A percentile compares a stretch with the other conserved stretches of the same genome.
Evolutionary conservation across 768 basidiomycete genomes (phyloP).

Genomic region (Phylloporus sp.): DNA sequence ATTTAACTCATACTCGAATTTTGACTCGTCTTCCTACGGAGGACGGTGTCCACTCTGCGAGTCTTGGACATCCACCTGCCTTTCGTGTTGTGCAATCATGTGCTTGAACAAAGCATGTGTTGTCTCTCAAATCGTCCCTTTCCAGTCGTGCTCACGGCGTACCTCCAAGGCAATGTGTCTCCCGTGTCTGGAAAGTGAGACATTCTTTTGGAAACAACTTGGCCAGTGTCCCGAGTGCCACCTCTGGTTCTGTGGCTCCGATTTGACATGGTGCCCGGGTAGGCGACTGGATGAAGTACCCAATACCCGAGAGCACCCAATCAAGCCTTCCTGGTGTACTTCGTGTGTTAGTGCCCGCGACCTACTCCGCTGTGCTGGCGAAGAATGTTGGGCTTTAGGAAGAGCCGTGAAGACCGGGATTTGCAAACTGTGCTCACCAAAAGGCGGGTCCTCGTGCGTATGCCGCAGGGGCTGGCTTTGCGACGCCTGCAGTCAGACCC

Average conservation of each 20-base stretch:
- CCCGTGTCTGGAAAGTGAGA: conserved; percentile 6
- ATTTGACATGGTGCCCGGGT: conserved; percentile 23
- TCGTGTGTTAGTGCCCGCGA: conserved; percentile 3
- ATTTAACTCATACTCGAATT: too few species aligned
- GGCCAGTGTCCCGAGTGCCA: conserved; percentile 20
- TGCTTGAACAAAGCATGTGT: conserved; percentile 17
- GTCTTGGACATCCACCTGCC: conserved; percentile 3
- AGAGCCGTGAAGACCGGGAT: conserved; percentile 7
- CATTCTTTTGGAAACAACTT: conserved; percentile 1
- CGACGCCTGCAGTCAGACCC: conserved; percentile 27
- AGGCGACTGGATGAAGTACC: too few species aligned
- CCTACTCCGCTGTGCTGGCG: conserved; percentile 9
- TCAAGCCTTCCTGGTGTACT: conserved; percentile 10
- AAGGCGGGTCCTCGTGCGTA: conserved; percentile 19
- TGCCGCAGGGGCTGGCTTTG: conserved; percentile 22
- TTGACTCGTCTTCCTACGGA: neutral
- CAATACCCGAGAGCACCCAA: conserved; percentile 19
- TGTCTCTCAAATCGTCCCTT: conserved; percentile 15
- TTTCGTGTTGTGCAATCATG: conserved; percentile 9
- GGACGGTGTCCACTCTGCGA: conserved; percentile 15
- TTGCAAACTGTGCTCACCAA: conserved; percentile 16
- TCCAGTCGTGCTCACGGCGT: conserved; percentile 17
- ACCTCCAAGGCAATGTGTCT: conserved; percentile 4
- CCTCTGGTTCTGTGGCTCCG: conserved; percentile 20
- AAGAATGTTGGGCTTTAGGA: conserved; percentile 19